Conservation (phyloP, 2,329 filamentous ascomycete species). For the Cordyceps sp. region DNA sequence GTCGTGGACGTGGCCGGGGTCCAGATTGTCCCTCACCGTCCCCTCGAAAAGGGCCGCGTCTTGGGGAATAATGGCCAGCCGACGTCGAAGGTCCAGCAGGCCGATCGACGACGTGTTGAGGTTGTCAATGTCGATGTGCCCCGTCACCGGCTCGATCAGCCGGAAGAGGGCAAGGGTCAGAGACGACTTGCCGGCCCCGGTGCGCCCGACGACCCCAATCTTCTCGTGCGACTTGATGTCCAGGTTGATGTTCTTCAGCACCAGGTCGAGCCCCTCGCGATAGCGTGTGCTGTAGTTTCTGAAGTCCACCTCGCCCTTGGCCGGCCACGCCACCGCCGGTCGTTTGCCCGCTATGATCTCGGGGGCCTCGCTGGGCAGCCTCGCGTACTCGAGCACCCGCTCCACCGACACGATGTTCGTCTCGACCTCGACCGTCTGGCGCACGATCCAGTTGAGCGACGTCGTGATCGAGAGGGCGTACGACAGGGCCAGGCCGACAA, state of each 20-base stretch:
- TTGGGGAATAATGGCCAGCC: slow-evolving; percentile 92
- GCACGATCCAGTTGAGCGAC: slow-evolving; percentile 96
- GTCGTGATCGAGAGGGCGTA: slow-evolving; percentile 95
- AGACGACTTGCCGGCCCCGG: slow-evolving; percentile 90
- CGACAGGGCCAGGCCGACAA: slow-evolving; percentile 88
- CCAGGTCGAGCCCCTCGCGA: slow-evolving; percentile 73
- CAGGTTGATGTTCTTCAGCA: slow-evolving; percentile 82
- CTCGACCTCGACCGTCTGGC: slow-evolving; percentile 98
- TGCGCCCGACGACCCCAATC: slow-evolving; percentile 92
- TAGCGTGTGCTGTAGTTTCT: slow-evolving; percentile 91
- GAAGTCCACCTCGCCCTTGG: slow-evolving; percentile 75
- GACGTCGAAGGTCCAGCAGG: slow-evolving; percentile 69
- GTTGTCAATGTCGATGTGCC: slow-evolving; percentile 76
- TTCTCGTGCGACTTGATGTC: slow-evolving; percentile 95
- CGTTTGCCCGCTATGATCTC: slow-evolving; percentile 82
- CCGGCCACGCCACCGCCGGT: slow-evolving; percentile 81
- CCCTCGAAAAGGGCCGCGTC: slow-evolving; percentile 94
- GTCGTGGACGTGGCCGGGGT: slow-evolving; percentile 87
- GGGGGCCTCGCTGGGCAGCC: slow-evolving; percentile 79
- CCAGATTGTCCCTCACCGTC: slow-evolving; percentile 83
- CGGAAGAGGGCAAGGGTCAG: slow-evolving; percentile 86
- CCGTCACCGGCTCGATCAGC: slow-evolving; percentile 75
- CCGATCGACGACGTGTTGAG: slow-evolving; percentile 85
- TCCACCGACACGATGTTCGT: slow-evolving; percentile 99
- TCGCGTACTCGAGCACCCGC: slow-evolving; percentile 88